Conservation (phyloP, 805 yeast species). For the Saccharomycopsis malanga region DNA sequence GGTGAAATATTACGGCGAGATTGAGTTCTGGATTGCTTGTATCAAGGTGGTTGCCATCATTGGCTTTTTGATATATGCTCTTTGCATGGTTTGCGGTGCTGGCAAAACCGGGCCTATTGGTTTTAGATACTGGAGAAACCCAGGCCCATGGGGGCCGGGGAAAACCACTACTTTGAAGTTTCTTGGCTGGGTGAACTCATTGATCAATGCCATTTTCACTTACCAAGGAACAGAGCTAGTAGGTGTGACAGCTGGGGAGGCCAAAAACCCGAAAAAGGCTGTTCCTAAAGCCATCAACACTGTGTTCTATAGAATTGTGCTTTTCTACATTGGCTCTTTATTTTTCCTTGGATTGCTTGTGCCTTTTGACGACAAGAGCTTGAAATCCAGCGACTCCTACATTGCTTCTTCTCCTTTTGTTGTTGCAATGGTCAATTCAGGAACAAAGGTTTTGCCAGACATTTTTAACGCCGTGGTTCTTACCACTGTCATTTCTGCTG, state of each 20-base stretch:
- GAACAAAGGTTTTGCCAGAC: conserved; percentile 58
- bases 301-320: conserved; percentile 55
- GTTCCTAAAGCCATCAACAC: conserved; percentile 68
- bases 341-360: conserved; percentile 66
- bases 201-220: conserved; percentile 63
- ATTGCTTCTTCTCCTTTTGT: conserved; percentile 63
- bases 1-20: conserved; percentile 48
- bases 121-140: conserved; percentile 57
- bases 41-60: conserved; percentile 47
- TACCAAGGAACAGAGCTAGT: conserved; percentile 72
- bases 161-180: conserved; percentile 39
- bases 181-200: conserved; percentile 47
- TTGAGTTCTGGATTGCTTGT: conserved; percentile 51
- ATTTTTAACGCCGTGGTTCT: conserved; percentile 68
- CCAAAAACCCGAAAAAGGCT: conserved; percentile 58
- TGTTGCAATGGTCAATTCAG: conserved; percentile 62
- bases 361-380: conserved; percentile 57
- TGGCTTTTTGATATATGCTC: conserved; percentile 47
- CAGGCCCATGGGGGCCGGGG: conserved; percentile 66
- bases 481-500: conserved; percentile 67
- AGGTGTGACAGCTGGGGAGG: conserved; percentile 61
- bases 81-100: conserved; percentile 52
- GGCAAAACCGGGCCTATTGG: conserved; percentile 50
- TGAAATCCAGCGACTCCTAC: conserved; percentile 32
- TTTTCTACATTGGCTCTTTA: conserved; percentile 59